These are phyloP conservation scores for Begonia peltatifolia DNA, from an alignment of 306 rosid genomes.

Conservation along the genomic window DNA sequence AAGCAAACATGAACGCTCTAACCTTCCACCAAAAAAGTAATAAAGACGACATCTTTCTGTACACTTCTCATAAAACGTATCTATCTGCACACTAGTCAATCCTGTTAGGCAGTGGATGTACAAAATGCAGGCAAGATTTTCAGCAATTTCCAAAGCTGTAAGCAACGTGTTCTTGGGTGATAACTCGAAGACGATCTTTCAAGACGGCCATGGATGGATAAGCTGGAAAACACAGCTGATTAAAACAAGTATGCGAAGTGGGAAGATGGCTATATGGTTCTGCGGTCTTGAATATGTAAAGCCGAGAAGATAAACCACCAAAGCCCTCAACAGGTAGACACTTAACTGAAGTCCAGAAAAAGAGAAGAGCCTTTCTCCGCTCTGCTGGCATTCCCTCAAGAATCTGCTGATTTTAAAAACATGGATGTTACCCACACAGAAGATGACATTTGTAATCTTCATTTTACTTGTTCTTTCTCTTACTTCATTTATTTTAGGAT, in stretches of 20 bases:
- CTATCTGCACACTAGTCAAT: background rate
- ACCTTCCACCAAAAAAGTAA: too few relatives aligned
- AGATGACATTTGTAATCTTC: too few relatives aligned
- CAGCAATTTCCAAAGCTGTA: constrained; percentile 70
- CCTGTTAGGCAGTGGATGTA: too few relatives aligned
- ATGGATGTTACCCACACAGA: too few relatives aligned
- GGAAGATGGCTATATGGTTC: constrained; percentile 48
- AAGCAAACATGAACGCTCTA: too few relatives aligned
- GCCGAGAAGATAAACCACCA: constrained; percentile 53
- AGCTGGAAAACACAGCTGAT: constrained; percentile 53
- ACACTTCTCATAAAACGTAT: too few relatives aligned
- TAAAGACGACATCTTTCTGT: too few relatives aligned
- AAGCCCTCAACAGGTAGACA: constrained; percentile 86
- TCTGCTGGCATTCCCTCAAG: constrained; percentile 60
- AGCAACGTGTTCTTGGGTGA: constrained; percentile 79
- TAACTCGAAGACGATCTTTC: constrained; percentile 46
- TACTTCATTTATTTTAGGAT: too few relatives aligned
- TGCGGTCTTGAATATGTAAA: constrained; percentile 38
- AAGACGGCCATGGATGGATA: constrained; percentile 46
- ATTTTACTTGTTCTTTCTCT: too few relatives aligned
- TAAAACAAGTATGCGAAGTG: constrained; percentile 79
- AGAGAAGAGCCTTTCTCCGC: constrained; percentile 64
- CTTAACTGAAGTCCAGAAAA: constrained; percentile 84
- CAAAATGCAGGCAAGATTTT: constrained; percentile 10
- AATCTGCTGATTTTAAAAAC: constrained; percentile 22